Evolutionary conservation across 208 protist genomes (phyloP), one percentile per base, ranked within the genome.

Genomic region (Balamuthia mandrillaris): DNA sequence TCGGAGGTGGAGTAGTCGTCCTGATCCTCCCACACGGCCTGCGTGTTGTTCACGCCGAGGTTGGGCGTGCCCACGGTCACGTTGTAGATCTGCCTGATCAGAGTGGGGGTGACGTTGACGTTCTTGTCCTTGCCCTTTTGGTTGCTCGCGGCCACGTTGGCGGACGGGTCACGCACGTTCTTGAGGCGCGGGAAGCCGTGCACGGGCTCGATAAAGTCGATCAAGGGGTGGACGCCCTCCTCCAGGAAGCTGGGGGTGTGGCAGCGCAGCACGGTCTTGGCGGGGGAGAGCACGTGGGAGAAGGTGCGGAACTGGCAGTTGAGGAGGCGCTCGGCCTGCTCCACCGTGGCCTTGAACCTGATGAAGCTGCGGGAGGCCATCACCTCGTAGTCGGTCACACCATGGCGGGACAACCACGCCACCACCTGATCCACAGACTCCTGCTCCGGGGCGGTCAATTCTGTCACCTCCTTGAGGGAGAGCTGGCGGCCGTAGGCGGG

Each of bases 11-110:
- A 65, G 31, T 81, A 81, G 29, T 45, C 44, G 33, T 86, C 81
- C 21, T 86, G 35, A n/a, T 51, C 78, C 47, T 86, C 63, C 27
- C 49, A 86, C 12, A 86, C 81, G 44, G 81, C 81, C 61, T 86
- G 81, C 41, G 81, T 86, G 65, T 86, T 86, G 81, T 86, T 86
- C 41, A 86, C 81, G 18, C 45, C 56, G n/a, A n/a, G n/a, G n/a
- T n/a, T n/a, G n/a, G n/a, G n/a, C n/a, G n/a, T n/a, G n/a, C n/a
- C n/a, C n/a, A n/a, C n/a, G n/a, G n/a, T n/a, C n/a, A n/a, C n/a
- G n/a, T n/a, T n/a, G n/a, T n/a, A n/a, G n/a, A n/a, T n/a, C n/a
- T n/a, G n/a, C n/a, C n/a, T n/a, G n/a, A n/a, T n/a, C n/a, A n/a
- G n/a, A n/a, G n/a, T n/a, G n/a, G n/a, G n/a, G n/a, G n/a, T n/a